phyloP scores from a whole-genome alignment of 306 rosid species.

The Comarum palustre region DNA sequence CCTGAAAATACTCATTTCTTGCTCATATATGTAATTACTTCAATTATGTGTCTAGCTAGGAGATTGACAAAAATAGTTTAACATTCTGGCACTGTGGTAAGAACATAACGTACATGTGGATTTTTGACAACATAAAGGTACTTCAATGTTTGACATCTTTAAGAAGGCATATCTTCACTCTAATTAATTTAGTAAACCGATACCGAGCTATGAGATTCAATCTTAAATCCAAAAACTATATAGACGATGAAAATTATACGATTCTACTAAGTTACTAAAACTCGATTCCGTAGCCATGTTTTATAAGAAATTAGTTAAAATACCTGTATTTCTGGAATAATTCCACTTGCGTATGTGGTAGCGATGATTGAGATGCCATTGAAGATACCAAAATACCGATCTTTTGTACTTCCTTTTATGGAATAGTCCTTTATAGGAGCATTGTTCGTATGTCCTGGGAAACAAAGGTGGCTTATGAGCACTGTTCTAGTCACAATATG shows the following conservation, averaged over 20 bases:
- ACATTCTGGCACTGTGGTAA: background rate
- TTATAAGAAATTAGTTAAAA: background rate
- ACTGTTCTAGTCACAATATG: background rate
- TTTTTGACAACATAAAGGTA: background rate
- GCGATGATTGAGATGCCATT: conserved; percentile 70
- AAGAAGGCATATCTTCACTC: background rate
- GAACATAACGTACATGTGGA: too few relatives aligned
- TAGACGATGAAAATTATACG: background rate
- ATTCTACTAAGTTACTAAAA: background rate
- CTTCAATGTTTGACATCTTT: background rate
- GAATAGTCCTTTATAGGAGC: conserved; percentile 50
- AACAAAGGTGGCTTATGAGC: background rate
- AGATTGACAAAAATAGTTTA: background rate
- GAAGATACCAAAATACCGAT: conserved; percentile 46
- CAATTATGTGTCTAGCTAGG: background rate
- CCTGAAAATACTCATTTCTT: conserved; percentile 29
- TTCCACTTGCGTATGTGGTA: conserved; percentile 67
- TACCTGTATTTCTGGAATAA: conserved; percentile 86
- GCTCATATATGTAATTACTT: background rate
- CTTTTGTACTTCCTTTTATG: conserved; percentile 34
- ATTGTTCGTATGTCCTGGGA: conserved; percentile 54
- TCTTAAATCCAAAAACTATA: background rate
- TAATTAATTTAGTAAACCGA: background rate
- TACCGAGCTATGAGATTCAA: background rate
- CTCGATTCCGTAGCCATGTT: background rate